These are phyloP conservation scores for Fusarium mangiferae DNA, from an alignment of 2,329 filamentous ascomycete species.

Conservation along the genomic window DNA sequence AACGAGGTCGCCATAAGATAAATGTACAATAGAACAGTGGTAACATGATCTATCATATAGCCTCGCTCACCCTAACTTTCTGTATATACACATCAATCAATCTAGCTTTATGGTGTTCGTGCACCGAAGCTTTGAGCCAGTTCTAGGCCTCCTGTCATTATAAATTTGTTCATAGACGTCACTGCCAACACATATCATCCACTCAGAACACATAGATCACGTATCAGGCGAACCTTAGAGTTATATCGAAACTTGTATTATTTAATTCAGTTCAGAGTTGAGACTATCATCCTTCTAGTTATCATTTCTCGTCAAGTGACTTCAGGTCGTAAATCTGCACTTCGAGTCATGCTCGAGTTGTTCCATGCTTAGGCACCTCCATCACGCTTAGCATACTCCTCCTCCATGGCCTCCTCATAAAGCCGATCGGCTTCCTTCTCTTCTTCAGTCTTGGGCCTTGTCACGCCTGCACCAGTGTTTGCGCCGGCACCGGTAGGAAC, in stretches of 20 bases:
- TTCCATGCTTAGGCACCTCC: constrained; percentile 54
- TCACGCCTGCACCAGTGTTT: constrained; percentile 60
- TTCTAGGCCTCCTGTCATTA: not conserved
- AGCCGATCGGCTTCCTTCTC: constrained; percentile 60
- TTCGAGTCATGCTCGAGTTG: not conserved
- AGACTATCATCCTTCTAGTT: not conserved
- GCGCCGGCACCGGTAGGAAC: constrained; percentile 56
- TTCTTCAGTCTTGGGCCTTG: constrained; percentile 59
- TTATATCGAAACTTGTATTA: not conserved
- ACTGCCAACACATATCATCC: not conserved
- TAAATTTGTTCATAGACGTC: not conserved
- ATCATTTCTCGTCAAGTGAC: not conserved
- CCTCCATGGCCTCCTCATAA: constrained; percentile 65
- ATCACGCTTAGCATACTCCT: constrained; percentile 66
- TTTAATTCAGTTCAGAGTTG: not conserved
- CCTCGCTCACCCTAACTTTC: not conserved
- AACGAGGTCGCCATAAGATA: not conserved
- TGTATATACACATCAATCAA: not conserved
- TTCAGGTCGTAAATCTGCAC: not conserved
- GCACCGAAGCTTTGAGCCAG: not conserved
- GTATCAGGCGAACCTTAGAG: not conserved
- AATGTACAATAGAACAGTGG: not conserved
- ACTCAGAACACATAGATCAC: not conserved
- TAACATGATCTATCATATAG: not conserved
- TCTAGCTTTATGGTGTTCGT: not conserved